A percentile compares a stretch with the other conserved stretches of the same genome.
phyloP scores from a whole-genome alignment of 495 filamentous ascomycete genomes.

The Xanthoparmelia taractica region DNA sequence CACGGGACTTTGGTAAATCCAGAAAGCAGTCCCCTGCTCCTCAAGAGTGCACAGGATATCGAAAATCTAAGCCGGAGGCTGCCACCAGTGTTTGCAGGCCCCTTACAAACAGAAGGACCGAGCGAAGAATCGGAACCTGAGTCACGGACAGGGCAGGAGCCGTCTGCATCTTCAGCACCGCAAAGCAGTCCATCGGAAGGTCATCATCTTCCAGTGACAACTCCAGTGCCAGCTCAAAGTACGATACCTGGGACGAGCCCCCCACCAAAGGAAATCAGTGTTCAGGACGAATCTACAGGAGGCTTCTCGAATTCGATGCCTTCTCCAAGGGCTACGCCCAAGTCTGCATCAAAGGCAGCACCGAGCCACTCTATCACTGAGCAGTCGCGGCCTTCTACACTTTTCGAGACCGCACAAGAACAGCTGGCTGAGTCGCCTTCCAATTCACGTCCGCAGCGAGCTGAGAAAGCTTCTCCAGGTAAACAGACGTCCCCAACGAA shows the following conservation, averaged over 20 bases:
- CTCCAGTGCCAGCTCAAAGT: not conserved
- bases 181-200: not conserved
- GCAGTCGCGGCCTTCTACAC: conserved; percentile 22
- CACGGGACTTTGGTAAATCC: not conserved
- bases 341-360: conserved; percentile 15
- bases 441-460: conserved; percentile 18
- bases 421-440: conserved; percentile 11
- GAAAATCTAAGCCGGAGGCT: not conserved
- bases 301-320: conserved; percentile 1
- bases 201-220: not conserved
- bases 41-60: not conserved
- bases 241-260: not conserved
- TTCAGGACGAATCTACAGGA: not conserved
- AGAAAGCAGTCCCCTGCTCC: not conserved
- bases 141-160: not conserved
- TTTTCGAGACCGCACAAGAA: conserved; percentile 27
- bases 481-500: conserved; percentile 30
- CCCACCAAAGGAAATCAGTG: not conserved
- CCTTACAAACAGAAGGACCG: not conserved
- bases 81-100: not conserved
- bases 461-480: not conserved
- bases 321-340: conserved; percentile 16
- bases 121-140: not conserved
- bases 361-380: conserved; percentile 6
- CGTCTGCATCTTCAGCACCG: not conserved